Base-by-base conservation (phyloP, 2,329 filamentous ascomycete genomes). In the Simplicillium sp. region DNA sequence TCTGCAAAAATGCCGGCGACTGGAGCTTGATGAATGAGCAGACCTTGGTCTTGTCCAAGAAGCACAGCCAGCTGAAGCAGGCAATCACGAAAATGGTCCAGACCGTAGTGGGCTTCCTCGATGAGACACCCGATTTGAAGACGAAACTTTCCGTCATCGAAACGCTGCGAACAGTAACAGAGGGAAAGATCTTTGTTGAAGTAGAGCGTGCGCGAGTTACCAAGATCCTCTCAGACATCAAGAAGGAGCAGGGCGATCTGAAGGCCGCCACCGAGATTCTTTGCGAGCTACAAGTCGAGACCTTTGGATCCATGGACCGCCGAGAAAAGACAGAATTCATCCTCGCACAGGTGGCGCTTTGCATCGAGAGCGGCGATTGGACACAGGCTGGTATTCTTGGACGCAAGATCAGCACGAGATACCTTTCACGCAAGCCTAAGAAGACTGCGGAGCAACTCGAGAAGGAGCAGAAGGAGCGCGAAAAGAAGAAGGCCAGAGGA, bases 151-250 rank as follows among this genome's bases (percentile, higher is more conserved):
- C 86, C 16, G 80, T 95, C 44, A 98, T 98, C 56, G 90, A 98
- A 66, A 94, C 90, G 2, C 66, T 98, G 55, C 80, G 92, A 53
- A 97, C 90, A 34, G 90, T 98, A 37, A 98, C 92, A 8, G 92
- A 98, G 66, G 92, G 92, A 67, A 98, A 98, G 84, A 98, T 98
- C 61, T 98, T 98, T 56, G 90, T 98, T 54, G 92, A 98, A 71
- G 92, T 98, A 40, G 92, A 98, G 73, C 82, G 92, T 51, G 92
- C 92, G 49, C 85, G 92, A 51, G 83, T 98, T 45, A 98, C 92
- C 54, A 87, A 84, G 59, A 94, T 95, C 50, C 75, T 98, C 11
- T 97, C 92, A 39, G 80, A 96, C 64, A 97, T 98, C 73, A 97
- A 97, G 75, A 96, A 94, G 67, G 70, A 85, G 49, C 87, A 97